Base-by-base conservation (phyloP, 1,284 basidiomycete genomes). In the Phellinidium pouzarii region DNA sequence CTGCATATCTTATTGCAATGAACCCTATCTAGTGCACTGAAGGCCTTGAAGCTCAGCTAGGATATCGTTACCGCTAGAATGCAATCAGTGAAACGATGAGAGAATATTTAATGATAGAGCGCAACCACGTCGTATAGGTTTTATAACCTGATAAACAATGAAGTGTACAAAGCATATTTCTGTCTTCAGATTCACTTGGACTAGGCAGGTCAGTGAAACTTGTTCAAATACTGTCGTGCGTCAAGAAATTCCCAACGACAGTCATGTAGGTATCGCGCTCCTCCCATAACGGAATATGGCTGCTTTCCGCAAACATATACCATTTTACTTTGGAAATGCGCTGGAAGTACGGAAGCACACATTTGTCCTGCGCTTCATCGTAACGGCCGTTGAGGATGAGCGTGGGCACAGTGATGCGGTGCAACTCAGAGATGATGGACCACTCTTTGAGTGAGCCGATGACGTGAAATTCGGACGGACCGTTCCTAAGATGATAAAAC, bases 331-430 rank as follows among this genome's bases (percentile, higher is more conserved):
- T 69, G 12, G 67, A 65, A 12, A 81, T 70, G 14, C 60, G 54
- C 26, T 66, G 59, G 58, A 79, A 79, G 59, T 71, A 77, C 3
- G 75, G 76, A 4, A 61, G 56, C 37, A 80, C 64, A 17, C 62
- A 60, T 7, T 60, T 60, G 59, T 80, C 78, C 37, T 72, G 70
- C 8, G 73, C 76, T 59, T 76, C 72, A 53, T 81, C 80, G 48
- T 73, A 70, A 11, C 62, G 65, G 4, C 77, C 75, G 48, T 79
- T 82, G 40, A 75, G 62, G 22, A 83, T 55, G n/a, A 81, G 63
- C 1, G 77, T 79, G 2, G 76, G 69, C 2, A 68, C 70, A 2
- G 59, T 61, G 58, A 82, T 77, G 45, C 69, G 71, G 59, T 71
- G 66, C 20, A 76, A 53, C 4, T 73, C 65, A 17, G 71, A 64